Evolutionary conservation across 371 early-diverging fungal genomes (phyloP).

Genomic region (Apophysomyces trapeziformis): DNA sequence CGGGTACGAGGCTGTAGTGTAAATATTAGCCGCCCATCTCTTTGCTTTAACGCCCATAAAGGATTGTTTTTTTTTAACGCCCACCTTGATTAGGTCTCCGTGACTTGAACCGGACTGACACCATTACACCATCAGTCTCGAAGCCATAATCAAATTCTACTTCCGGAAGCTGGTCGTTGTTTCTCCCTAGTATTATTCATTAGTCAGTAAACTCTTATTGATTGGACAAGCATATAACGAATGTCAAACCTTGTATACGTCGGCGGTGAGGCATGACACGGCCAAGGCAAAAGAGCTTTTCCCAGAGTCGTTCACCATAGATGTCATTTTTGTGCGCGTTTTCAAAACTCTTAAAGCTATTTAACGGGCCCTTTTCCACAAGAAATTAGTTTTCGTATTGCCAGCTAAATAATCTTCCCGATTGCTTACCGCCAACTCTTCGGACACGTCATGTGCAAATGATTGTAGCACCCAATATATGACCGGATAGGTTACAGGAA

Average conservation of each 20-base stretch:
- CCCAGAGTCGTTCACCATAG: background rate
- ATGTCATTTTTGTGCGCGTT: background rate
- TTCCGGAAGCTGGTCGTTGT: background rate
- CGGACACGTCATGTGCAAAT: background rate
- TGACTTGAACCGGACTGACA: background rate
- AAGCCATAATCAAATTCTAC: background rate
- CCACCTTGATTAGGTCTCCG: background rate
- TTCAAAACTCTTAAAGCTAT: background rate
- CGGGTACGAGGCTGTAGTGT: background rate
- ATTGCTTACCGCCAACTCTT: background rate
- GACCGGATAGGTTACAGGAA: background rate
- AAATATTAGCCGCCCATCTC: background rate
- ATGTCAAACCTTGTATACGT: background rate
- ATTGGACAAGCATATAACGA: background rate
- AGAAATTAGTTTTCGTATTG: background rate
- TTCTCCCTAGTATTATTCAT: background rate
- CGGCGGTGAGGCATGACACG: conserved; percentile 1
- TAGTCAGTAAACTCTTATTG: background rate
- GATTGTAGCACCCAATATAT: background rate
- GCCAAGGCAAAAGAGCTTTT: background rate
- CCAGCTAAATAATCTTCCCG: background rate
- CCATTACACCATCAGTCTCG: background rate
- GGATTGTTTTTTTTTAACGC: background rate
- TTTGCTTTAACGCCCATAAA: background rate
- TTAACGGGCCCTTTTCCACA: background rate